Base-by-base conservation (phyloP, 495 filamentous ascomycete species). In the Penicillium taxi region DNA sequence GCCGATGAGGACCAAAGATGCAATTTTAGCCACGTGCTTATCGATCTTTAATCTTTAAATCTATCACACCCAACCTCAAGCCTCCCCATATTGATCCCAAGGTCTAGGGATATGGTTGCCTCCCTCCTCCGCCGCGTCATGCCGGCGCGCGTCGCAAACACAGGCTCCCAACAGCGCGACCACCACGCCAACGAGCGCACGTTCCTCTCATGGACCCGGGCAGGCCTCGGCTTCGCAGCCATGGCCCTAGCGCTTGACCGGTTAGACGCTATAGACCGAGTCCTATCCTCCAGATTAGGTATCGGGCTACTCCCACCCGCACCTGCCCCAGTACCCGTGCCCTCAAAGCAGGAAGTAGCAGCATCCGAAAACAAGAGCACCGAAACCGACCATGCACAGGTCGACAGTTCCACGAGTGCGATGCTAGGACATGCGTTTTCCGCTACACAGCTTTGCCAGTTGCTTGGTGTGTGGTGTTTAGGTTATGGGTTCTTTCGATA, bases 151-250 rank as follows among this genome's bases (percentile, higher is more conserved):
- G 49, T 63, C 30, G 35, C 48, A 23, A 61, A 63, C 41, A 55
- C 44, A n/a, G 55, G 56, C 30, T 56, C 52, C 3, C 52, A 58
- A 31, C 50, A 70, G 5, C 68, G 69, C 37, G 69, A 74, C 47
- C 66, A 74, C 39, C 63, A 70, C 22, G 69, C 72, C 41, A 66
- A 65, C 42, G 72, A 75, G 50, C 66, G 72, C 2, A 75, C 72
- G n/a, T 74, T 71, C 44, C 60, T 75, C 8, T 64, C 70, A 27
- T 74, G 68, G 70, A 65, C 63, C 2, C 62, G 70, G 12, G 71
- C 67, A 29, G 69, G 67, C n/a, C 66, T 75, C 9, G 70, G 64
- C 13, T 72, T 74, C 19, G 55, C 50, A 2, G 55, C 52, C 44
- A 64, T 73, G 39, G 67, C 63, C 4, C 58, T 75, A 4, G 70